phyloP scores from a whole-genome alignment of 202 grass and related monocot species.

The Dendrocalamus latiflorus region DNA sequence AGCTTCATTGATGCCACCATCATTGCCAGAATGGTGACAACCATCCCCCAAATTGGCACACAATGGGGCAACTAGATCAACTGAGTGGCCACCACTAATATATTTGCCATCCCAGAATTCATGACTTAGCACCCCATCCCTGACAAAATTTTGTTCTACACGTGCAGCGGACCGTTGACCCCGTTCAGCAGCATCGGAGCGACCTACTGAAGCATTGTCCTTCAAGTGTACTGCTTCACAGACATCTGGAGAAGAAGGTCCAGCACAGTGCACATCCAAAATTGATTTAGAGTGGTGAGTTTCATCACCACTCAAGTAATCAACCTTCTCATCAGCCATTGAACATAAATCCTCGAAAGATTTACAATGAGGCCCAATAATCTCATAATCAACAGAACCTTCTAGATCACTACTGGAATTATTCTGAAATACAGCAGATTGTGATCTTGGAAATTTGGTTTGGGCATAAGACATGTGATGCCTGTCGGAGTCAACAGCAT shows the following conservation, averaged over 20 bases:
- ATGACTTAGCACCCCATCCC: constrained; percentile 35
- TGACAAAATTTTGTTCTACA: constrained; percentile 28
- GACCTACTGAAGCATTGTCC: constrained; percentile 21
- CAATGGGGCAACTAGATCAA: constrained; percentile 22
- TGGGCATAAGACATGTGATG: constrained; percentile 26
- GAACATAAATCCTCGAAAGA: constrained; percentile 46
- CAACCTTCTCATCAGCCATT: constrained; percentile 23
- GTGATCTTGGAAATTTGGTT: constrained; percentile 50
- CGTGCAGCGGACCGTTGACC: constrained; percentile 34
- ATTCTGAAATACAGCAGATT: constrained; percentile 52
- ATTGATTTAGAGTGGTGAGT: constrained; percentile 26
- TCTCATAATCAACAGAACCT: constrained; percentile 45
- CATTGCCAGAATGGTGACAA: constrained; percentile 20
- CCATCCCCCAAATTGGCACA: not conserved
- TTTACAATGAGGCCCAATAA: constrained; percentile 26
- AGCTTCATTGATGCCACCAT: constrained; percentile 15
- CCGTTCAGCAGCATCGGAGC: constrained; percentile 36
- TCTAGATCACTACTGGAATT: constrained; percentile 18
- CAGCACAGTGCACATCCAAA: constrained; percentile 30
- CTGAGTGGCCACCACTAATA: constrained; percentile 19
- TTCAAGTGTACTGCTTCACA: constrained; percentile 10
- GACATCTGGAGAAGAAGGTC: constrained; percentile 31
- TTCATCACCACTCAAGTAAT: constrained; percentile 34
- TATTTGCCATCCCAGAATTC: constrained; percentile 42
- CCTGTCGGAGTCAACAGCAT: constrained; percentile 24